Conservation (phyloP, 495 filamentous ascomycete genomes). For the Parmelia sp. region DNA sequence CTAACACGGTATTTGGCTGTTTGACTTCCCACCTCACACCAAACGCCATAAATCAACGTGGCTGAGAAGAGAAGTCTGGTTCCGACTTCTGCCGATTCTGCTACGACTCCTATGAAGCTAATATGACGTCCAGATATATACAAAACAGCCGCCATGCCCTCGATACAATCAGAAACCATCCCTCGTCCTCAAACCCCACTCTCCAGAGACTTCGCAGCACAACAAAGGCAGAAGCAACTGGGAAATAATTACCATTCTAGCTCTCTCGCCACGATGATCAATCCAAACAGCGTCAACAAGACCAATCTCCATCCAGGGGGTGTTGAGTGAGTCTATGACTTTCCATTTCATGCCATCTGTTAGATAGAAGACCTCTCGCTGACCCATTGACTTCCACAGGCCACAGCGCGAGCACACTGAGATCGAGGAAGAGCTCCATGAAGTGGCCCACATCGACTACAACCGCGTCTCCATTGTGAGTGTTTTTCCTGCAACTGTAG, state of each 20-base stretch:
- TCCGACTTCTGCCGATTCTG: constrained; percentile 19
- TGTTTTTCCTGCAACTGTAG: constrained; percentile 3
- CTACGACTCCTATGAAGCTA: constrained; percentile 10
- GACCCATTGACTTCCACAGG: constrained; percentile 43
- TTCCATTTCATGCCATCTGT: constrained; percentile 9
- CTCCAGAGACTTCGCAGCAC: constrained; percentile 52
- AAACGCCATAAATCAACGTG: constrained; percentile 9
- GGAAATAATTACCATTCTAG: constrained; percentile 59
- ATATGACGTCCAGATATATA: constrained; percentile 13
- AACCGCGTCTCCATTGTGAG: constrained; percentile 94
- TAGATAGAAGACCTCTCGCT: neutral
- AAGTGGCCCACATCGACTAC: constrained; percentile 99
- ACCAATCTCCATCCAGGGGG: constrained; percentile 84
- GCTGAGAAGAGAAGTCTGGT: constrained; percentile 10
- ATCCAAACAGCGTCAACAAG: constrained; percentile 71
- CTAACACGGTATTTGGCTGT: neutral
- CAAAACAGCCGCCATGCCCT: constrained; percentile 20
- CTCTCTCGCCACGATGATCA: constrained; percentile 58
- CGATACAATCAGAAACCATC: constrained; percentile 32
- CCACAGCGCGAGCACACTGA: constrained; percentile 85
- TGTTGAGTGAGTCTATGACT: constrained; percentile 64
- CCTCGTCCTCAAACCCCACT: constrained; percentile 43
- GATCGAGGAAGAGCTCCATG: constrained; percentile 94
- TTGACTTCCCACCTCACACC: neutral
- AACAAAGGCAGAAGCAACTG: constrained; percentile 54